Conservation (phyloP, 768 basidiomycete genomes). For the Mycena rebaudengoi region DNA sequence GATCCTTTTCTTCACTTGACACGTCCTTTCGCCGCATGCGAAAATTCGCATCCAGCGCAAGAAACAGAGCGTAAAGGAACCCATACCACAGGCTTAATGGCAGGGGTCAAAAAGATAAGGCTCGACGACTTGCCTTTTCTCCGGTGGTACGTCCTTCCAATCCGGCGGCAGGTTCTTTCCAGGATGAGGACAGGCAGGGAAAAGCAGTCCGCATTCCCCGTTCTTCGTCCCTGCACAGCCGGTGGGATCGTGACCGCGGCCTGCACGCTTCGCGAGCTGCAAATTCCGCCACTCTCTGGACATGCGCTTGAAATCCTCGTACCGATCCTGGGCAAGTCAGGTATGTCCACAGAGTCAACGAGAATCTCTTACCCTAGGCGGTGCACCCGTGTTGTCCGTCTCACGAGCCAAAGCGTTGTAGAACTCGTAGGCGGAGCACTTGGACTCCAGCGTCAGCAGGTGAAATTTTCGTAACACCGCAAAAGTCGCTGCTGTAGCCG, state of each 20-base stretch:
- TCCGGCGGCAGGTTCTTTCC: conserved; percentile 30
- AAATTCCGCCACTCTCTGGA: conserved; percentile 29
- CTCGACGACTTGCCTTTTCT: background rate
- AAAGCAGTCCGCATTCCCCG: conserved; percentile 27
- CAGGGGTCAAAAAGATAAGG: background rate
- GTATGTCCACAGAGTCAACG: background rate
- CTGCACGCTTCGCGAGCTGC: conserved; percentile 27
- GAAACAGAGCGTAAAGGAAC: conserved; percentile 13
- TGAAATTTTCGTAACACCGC: background rate
- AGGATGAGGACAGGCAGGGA: conserved; percentile 37
- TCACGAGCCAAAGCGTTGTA: background rate
- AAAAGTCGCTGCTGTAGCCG: conserved; percentile 3
- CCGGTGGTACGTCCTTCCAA: conserved; percentile 15
- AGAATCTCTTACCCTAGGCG: background rate
- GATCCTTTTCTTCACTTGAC: conserved; percentile 22
- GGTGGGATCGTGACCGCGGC: conserved; percentile 23
- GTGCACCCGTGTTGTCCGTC: conserved; percentile 1
- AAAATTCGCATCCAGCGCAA: conserved; percentile 25
- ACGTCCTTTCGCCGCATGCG: conserved; percentile 19
- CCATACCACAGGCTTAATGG: too few species aligned
- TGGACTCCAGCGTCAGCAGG: background rate
- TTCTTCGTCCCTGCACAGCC: conserved; percentile 17
- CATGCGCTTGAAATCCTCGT: conserved; percentile 26
- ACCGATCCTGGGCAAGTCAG: conserved; percentile 9
- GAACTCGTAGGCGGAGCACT: conserved; percentile 8